Evolutionary conservation across 257 asterid genomes (phyloP).

Genomic region (Forsythia viridissima): DNA sequence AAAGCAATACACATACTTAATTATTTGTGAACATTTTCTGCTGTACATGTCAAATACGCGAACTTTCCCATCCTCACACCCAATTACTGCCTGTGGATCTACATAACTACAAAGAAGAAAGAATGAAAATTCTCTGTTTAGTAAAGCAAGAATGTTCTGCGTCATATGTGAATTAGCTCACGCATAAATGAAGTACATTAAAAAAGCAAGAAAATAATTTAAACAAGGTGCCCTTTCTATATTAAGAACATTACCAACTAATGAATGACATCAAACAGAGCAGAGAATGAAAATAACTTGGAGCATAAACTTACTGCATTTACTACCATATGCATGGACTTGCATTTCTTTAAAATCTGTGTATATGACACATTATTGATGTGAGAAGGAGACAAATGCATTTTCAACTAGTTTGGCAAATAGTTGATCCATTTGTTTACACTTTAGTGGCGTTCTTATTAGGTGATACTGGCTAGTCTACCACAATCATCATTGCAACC

Average conservation of each 20-base stretch:
- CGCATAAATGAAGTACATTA: background rate
- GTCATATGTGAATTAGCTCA: slow-evolving; percentile 6
- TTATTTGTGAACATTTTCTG: slow-evolving; percentile 76
- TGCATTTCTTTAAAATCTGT: background rate
- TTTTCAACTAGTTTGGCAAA: background rate
- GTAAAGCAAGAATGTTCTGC: background rate
- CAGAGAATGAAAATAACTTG: slow-evolving; percentile 7
- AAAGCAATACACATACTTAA: slow-evolving; percentile 54
- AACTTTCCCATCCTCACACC: slow-evolving; percentile 91
- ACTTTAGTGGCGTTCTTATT: background rate
- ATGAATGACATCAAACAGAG: background rate
- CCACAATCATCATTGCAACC: background rate
- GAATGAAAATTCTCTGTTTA: slow-evolving; percentile 8
- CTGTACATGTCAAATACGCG: slow-evolving; percentile 95
- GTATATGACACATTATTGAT: background rate
- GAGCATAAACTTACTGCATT: background rate
- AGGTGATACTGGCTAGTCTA: slow-evolving; percentile 9
- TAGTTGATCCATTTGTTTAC: slow-evolving; percentile 1
- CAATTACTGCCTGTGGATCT: slow-evolving; percentile 93
- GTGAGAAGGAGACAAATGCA: background rate
- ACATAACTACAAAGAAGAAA: slow-evolving; percentile 61
- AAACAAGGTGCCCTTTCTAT: slow-evolving; percentile 12
- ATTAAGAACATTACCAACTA: slow-evolving; percentile 13
- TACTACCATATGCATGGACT: background rate
- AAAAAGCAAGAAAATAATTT: background rate